Evolutionary conservation across 2,329 filamentous ascomycete genomes (phyloP).

Genomic region (Pestalotiopsis sp.): DNA sequence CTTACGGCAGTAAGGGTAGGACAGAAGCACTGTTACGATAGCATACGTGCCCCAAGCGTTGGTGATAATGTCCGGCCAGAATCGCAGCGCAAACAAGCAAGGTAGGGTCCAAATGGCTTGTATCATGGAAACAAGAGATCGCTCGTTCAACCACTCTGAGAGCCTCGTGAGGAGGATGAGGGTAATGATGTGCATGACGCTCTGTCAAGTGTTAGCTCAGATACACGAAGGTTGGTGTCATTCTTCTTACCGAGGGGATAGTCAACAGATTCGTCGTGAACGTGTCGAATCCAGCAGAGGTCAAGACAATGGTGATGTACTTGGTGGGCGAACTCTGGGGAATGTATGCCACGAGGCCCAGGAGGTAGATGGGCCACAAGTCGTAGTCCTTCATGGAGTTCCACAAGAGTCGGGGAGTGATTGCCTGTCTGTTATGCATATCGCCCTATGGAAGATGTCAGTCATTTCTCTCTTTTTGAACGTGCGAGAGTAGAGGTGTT

Average conservation of each 20-base stretch:
- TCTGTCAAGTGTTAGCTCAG: conserved; percentile 24
- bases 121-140: conserved; percentile 44
- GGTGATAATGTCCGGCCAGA: conserved; percentile 41
- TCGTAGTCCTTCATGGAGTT: conserved; percentile 54
- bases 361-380: conserved; percentile 54
- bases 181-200: conserved; percentile 49
- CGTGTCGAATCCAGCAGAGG: conserved; percentile 49
- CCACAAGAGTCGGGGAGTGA: conserved; percentile 49
- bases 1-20: conserved; percentile 53
- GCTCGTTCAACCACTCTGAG: conserved; percentile 50
- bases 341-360: conserved; percentile 50
- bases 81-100: conserved; percentile 49
- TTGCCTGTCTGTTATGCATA: conserved; percentile 58
- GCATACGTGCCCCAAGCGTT: conserved; percentile 53
- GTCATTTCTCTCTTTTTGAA: too few relatives aligned
- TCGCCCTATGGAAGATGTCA: conserved; percentile 33
- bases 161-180: conserved; percentile 51
- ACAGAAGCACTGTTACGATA: conserved; percentile 47
- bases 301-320: conserved; percentile 55
- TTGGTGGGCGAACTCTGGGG: conserved; percentile 44
- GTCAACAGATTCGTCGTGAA: conserved; percentile 58
- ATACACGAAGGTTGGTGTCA: background rate
- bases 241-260: conserved; percentile 46
- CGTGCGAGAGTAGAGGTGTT: too few relatives aligned
- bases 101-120: conserved; percentile 56